Conservation (phyloP, 2,329 filamentous ascomycete genomes). For the Lomentospora prolificans region DNA sequence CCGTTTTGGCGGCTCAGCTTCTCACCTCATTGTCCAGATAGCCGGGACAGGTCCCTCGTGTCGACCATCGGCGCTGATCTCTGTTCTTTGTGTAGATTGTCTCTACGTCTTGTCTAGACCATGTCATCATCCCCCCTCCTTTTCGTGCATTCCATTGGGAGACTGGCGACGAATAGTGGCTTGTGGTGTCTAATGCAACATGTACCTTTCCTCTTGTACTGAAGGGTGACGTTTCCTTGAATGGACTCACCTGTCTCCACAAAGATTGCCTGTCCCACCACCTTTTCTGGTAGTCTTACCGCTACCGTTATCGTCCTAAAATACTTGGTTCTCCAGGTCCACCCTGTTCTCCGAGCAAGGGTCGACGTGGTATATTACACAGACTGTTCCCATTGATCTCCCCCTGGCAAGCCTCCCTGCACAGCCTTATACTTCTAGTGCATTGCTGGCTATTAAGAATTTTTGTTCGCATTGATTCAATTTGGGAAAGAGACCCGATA, state of each 20-base stretch:
- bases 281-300: conserved; percentile 1
- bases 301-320: neutral
- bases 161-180: too few relatives aligned
- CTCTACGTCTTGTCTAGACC: too few relatives aligned
- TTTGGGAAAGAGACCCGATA: too few relatives aligned
- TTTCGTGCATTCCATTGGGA: too few relatives aligned
- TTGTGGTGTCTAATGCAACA: neutral
- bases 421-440: neutral
- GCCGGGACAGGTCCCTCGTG: too few relatives aligned
- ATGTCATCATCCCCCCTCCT: too few relatives aligned
- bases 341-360: neutral
- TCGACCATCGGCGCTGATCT: too few relatives aligned
- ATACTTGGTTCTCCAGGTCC: neutral
- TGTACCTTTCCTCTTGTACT: neutral
- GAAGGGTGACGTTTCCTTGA: neutral
- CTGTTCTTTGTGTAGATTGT: too few relatives aligned
- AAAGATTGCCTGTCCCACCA: neutral
- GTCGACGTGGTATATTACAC: neutral
- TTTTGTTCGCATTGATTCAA: too few relatives aligned
- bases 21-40: too few relatives aligned
- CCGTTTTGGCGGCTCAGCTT: too few relatives aligned
- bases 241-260: neutral
- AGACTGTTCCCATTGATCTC: neutral
- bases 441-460: neutral
- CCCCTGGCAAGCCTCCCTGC: neutral